Evolutionary conservation across 345 rosid genomes (phyloP), one percentile per base, ranked within the genome.

Genomic region (Melastoma malabathricum): DNA sequence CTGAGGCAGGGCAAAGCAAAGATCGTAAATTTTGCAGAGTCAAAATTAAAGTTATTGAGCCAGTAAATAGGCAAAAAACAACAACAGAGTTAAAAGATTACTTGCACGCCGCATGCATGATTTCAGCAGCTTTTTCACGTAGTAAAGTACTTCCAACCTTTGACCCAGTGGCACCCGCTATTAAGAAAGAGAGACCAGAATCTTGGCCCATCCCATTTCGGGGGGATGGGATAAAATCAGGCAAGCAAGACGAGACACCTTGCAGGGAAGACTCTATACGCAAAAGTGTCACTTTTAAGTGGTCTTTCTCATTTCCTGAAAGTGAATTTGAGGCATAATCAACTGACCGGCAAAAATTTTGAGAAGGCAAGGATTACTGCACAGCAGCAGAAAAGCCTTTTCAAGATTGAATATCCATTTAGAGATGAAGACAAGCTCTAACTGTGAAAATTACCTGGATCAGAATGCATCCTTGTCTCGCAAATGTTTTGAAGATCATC

Each of bases 201-300:
- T 80, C 83, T 62, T 63, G 76, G 6, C 63, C 79, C 71, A 57
- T 73, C 61, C 78, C 84, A 67, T 63, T 84, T 62, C 66, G 78
- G 62, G 74, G 60, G 58, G 94, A 73, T 63, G 98, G 95, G 64
- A 70, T 80, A 77, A 92, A 92, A 81, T 92, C 95, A 74, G 96
- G 96, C 73, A 92, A 81, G 81, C 98, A 92, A 58, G 95, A 92
- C 59, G 84, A 76, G 75, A 84, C 95, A 66, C 98, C 98, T 79
- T 80, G 96, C 93, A 92, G 52, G 50, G 93, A 75, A 16, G 98
- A 87, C 72, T 86, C 82, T 67, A 92, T 87, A 56, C 96, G 98
- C 77, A 92, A 56, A 73, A 92, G 93, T 56, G 98, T 87, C 78
- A 84, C 94, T 73, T 92, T 92, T 76, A 92, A 73, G 82, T 84